Percentiles rank a stretch among this genome's conserved stretches.
These are phyloP conservation scores for Claviceps sp. DNA, from an alignment of 2,329 filamentous ascomycete species.

Conservation along the genomic window DNA sequence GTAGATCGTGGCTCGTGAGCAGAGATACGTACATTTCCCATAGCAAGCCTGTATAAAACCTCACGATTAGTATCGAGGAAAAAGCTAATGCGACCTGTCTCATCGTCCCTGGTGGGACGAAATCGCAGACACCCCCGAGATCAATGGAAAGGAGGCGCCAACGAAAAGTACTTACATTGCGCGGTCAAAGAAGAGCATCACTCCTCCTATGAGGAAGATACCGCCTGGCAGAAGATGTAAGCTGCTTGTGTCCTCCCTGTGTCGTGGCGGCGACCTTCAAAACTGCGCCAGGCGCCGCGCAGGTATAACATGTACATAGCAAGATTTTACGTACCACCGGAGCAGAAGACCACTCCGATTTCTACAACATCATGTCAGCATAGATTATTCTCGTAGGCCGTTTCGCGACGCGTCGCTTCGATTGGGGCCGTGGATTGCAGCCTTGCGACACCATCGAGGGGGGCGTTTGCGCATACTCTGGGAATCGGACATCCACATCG, in stretches of 20 bases:
- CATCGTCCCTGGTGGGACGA: not conserved
- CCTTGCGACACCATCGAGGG: not conserved
- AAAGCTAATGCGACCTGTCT: not conserved
- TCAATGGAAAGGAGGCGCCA: not conserved
- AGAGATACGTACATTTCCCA: conserved; percentile 66
- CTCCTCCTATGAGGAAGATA: conserved; percentile 87
- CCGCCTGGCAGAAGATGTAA: conserved; percentile 45
- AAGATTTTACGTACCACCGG: conserved; percentile 61
- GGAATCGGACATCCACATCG: conserved; percentile 92
- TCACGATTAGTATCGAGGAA: not conserved
- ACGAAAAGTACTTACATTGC: conserved; percentile 58
- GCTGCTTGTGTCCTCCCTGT: conserved; percentile 10
- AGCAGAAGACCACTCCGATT: conserved; percentile 95
- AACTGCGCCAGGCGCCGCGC: no score
- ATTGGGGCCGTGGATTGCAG: not conserved
- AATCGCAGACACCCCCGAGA: no score
- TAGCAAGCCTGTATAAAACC: conserved; percentile 56
- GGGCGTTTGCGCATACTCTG: conserved; percentile 56
- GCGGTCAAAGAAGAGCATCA: conserved; percentile 95
- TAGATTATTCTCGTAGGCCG: not conserved
- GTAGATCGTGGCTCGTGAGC: conserved; percentile 1
- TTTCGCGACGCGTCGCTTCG: not conserved
- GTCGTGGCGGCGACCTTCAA: not conserved
- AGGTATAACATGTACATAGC: not conserved
- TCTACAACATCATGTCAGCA: conserved; percentile 41